Percentiles rank a stretch among this genome's conserved stretches.
Conservation (phyloP, 225 moss, liverwort and hornwort species). For the Anthoceros angustus region DNA sequence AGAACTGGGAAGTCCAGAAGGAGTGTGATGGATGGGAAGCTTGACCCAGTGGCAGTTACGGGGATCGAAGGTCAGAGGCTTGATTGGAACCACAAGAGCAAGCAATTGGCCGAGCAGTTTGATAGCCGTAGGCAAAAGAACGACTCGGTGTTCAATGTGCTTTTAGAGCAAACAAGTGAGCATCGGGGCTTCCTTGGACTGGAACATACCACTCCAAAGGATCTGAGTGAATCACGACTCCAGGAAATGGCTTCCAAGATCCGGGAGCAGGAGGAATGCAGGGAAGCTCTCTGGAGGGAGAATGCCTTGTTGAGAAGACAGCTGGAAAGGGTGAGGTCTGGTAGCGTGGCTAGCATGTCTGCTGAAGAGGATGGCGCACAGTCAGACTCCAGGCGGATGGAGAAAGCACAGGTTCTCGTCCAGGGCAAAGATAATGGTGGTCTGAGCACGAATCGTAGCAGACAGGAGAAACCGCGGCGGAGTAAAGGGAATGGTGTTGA, state of each 20-base stretch:
- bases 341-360: neutral
- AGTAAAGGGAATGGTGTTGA: neutral
- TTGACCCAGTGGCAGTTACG: neutral
- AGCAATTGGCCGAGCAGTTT: neutral
- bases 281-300: neutral
- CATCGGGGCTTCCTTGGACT: neutral
- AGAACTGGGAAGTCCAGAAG: neutral
- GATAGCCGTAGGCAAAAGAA: neutral
- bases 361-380: neutral
- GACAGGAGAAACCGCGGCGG: neutral
- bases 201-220: neutral
- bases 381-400: neutral
- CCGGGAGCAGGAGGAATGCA: neutral
- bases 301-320: neutral
- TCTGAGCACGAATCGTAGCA: neutral
- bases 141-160: neutral
- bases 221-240: neutral
- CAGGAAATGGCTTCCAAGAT: neutral
- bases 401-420: neutral
- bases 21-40: neutral
- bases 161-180: neutral
- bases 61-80: neutral
- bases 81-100: conserved; percentile 1
- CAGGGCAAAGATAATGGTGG: neutral
- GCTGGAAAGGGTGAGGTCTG: neutral